Evolutionary conservation across 352 stramenopile genomes (phyloP), one percentile per base, ranked within the genome.

Genomic region (Globisporangium solare): DNA sequence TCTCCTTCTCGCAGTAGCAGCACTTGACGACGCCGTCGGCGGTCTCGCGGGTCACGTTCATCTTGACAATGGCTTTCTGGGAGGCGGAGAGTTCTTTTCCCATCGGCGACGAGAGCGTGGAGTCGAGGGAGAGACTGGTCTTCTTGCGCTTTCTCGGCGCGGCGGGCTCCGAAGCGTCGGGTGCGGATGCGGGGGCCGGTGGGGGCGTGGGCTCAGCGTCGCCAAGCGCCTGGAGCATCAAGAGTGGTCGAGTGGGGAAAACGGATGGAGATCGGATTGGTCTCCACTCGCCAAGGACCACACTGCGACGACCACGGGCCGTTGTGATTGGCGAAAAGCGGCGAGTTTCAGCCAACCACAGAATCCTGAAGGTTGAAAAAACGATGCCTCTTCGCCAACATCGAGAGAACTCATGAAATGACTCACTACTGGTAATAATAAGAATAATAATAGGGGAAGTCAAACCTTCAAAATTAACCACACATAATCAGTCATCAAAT

Each of bases 1-100:
- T 93, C 62, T 93, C 83, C 62, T 93, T 93, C 46, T 87, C 77
- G 63, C 83, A 93, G 67, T 88, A 89, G 64, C 67, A 77, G 66
- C 83, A 93, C 68, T 88, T 93, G 63, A 89, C 71, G 32, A 71
- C 42, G 18, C 76, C 80, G 11, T 90, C 83, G 27, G 72, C 66
- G 18, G 63, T 66, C 54, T 82, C 73, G 53, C 83, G 80, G 40
- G 64, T 76, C 43, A 93, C 75, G 69, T 91, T 77, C 74, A 86
- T 83, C 55, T 86, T 88, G 46, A 85, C 79, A 48, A 89, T 67
- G 14, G 71, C 67, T 54, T 93, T 93, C 62, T 93, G 83, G 6
- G 89, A 80, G 0, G 60, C 54, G 7, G 71, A 73, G 46, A 93
- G 68, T 54, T 93, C 83, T 56, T 88, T 89, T 20, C 62, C 66